Percentiles rank a stretch among this genome's conserved stretches.
phyloP scores from a whole-genome alignment of 768 basidiomycete genomes.

The Psilocybe tampanensis region DNA sequence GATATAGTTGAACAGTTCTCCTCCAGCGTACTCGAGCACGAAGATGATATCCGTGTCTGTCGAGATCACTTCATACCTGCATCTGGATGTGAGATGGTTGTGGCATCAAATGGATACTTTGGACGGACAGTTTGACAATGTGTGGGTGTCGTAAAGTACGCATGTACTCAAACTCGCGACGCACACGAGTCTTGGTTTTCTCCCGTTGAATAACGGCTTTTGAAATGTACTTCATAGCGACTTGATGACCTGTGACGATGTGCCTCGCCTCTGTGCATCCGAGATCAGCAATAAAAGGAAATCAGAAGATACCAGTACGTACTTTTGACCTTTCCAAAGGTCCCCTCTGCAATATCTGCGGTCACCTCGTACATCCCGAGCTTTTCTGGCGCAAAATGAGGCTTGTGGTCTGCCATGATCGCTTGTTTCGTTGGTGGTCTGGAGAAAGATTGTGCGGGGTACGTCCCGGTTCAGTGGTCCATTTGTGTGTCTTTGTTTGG shows the following conservation, averaged over 20 bases:
- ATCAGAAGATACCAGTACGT: conserved; percentile 35
- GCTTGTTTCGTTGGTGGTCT: neutral
- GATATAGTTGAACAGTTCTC: conserved; percentile 98
- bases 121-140: conserved; percentile 91
- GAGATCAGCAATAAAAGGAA: conserved; percentile 10
- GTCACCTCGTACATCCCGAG: conserved; percentile 92
- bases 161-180: conserved; percentile 97
- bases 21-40: conserved; percentile 95
- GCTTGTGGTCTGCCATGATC: conserved; percentile 33
- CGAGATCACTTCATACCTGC: conserved; percentile 85
- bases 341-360: conserved; percentile 91
- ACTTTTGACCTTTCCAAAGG: conserved; percentile 99
- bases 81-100: conserved; percentile 12
- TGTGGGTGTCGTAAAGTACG: conserved; percentile 92
- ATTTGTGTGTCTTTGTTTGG: neutral
- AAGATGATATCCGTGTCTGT: conserved; percentile 97
- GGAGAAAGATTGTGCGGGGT: neutral
- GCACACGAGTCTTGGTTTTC: conserved; percentile 90
- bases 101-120: conserved; percentile 1
- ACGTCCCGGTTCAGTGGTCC: neutral
- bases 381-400: conserved; percentile 60
- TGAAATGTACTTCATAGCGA: conserved; percentile 97
- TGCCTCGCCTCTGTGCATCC: conserved; percentile 79
- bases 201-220: conserved; percentile 91
- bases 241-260: conserved; percentile 91